Percentiles rank a stretch among this genome's conserved stretches.
These are phyloP conservation scores for Ceratocystis smalleyi DNA, from an alignment of 2,329 filamentous ascomycete species.

Conservation along the genomic window DNA sequence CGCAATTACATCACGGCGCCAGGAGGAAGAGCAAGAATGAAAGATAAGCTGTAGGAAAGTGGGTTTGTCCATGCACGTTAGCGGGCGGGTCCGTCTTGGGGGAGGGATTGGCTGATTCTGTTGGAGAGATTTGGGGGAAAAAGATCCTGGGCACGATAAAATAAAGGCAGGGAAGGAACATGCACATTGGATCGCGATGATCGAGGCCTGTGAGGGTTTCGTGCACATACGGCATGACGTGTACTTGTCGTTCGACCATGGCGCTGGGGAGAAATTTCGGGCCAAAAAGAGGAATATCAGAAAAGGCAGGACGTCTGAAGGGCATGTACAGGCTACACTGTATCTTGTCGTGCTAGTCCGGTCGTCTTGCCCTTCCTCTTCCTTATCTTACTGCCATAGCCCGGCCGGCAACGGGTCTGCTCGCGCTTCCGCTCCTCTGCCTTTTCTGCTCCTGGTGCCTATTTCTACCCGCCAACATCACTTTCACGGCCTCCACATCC, in stretches of 20 bases:
- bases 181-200: too few relatives aligned
- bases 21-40: neutral
- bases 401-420: neutral
- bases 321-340: too few relatives aligned
- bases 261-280: too few relatives aligned
- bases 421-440: neutral
- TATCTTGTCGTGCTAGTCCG: neutral
- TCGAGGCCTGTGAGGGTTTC: too few relatives aligned
- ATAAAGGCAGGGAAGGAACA: too few relatives aligned
- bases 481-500: neutral
- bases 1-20: neutral
- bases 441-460: neutral
- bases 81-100: neutral
- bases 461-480: neutral
- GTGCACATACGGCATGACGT: too few relatives aligned
- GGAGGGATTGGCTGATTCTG: neutral
- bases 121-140: too few relatives aligned
- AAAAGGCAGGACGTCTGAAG: too few relatives aligned
- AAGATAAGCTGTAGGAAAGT: slow-evolving; percentile 2
- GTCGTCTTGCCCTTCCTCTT: neutral
- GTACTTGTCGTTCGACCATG: too few relatives aligned
- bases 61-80: neutral
- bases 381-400: neutral
- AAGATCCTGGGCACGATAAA: too few relatives aligned
- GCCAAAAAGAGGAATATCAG: too few relatives aligned